These are phyloP conservation scores for Curvularia sp. DNA, from an alignment of 2,329 filamentous ascomycete species.

Conservation along the genomic window DNA sequence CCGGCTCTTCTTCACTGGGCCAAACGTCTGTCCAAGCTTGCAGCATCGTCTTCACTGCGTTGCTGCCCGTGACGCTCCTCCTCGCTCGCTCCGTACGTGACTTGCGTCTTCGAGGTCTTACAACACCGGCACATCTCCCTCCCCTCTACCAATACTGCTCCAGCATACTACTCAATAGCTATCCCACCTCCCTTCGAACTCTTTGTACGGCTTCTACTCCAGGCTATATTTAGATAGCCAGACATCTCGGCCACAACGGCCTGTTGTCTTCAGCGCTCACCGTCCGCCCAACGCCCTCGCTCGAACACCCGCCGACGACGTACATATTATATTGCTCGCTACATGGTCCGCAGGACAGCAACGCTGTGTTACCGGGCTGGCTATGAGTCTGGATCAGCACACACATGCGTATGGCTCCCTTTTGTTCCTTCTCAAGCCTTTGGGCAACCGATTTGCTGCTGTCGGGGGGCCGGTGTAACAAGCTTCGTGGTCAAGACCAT, in stretches of 20 bases:
- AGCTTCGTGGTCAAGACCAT: constrained; percentile 19
- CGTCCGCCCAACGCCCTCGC: constrained; percentile 13
- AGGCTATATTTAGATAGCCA: constrained; percentile 24
- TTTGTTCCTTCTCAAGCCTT: constrained; percentile 20
- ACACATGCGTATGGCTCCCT: constrained; percentile 51
- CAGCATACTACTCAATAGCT: constrained; percentile 35
- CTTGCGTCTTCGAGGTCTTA: constrained; percentile 45
- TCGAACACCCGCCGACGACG: constrained; percentile 27
- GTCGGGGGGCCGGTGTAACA: constrained; percentile 21
- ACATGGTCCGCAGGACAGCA: constrained; percentile 42
- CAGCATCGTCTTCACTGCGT: constrained; percentile 26
- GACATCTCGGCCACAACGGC: not conserved
- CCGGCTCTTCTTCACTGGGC: constrained; percentile 31
- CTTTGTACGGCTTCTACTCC: constrained; percentile 34
- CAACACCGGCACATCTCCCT: constrained; percentile 34
- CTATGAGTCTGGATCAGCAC: constrained; percentile 53
- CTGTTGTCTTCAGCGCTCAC: not conserved
- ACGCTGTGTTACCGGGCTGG: constrained; percentile 42
- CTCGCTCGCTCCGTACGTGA: constrained; percentile 39
- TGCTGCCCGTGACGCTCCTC: constrained; percentile 37
- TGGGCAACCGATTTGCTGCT: constrained; percentile 16
- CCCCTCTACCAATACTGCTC: constrained; percentile 30
- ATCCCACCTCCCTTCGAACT: constrained; percentile 37
- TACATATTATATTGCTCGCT: constrained; percentile 33
- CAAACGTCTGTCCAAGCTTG: constrained; percentile 29